A percentile compares a stretch with the other conserved stretches of the same genome.
Conservation (phyloP, 495 filamentous ascomycete species). For the Schizothecium vesticola region DNA sequence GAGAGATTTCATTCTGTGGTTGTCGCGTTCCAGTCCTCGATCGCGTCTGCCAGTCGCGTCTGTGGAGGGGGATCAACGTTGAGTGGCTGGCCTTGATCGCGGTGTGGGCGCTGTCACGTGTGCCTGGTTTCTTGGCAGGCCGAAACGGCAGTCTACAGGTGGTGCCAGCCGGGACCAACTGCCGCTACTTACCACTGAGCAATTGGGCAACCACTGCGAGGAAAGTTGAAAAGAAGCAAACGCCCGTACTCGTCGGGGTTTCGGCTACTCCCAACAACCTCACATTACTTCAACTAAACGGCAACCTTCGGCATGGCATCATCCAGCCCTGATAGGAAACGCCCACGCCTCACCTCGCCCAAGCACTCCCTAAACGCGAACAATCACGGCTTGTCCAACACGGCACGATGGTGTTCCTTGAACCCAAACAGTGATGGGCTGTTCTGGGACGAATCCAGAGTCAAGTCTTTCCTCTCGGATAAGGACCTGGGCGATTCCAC, state of each 20-base stretch:
- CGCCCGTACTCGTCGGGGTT: background rate
- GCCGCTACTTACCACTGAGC: background rate
- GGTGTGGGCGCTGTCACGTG: background rate
- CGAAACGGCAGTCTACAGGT: background rate
- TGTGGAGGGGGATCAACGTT: background rate
- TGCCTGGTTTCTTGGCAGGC: background rate
- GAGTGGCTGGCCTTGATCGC: background rate
- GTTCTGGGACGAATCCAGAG: background rate
- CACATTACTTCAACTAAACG: background rate
- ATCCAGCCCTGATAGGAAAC: constrained; percentile 1
- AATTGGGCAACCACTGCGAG: constrained; percentile 8
- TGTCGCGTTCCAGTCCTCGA: background rate
- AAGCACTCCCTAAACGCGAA: background rate
- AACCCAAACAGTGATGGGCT: background rate
- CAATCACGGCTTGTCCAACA: background rate
- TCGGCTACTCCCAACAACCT: background rate
- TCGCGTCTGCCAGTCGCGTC: background rate
- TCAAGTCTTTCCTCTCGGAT: background rate
- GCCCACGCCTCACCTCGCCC: background rate
- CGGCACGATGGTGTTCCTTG: background rate
- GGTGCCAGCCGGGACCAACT: background rate
- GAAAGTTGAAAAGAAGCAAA: background rate
- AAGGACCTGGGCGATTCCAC: background rate
- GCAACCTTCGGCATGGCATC: background rate
- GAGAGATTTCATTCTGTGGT: constrained; percentile 1